Evolutionary conservation across 2,329 filamentous ascomycete genomes (phyloP).

Genomic region (Zasmidium angulare): DNA sequence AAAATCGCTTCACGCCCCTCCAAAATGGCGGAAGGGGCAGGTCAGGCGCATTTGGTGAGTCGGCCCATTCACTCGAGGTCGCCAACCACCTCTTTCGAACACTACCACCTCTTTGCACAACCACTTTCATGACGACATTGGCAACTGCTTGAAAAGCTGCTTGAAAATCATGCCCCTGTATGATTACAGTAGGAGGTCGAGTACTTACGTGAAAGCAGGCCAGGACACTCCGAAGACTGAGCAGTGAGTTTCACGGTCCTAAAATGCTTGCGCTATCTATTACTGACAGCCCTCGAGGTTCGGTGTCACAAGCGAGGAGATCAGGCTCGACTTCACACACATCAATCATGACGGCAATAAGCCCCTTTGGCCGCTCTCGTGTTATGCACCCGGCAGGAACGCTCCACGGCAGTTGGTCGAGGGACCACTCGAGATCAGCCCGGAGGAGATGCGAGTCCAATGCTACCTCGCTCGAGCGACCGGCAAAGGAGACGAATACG

Average conservation of each 20-base stretch:
- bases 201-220: background rate
- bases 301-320: conserved; percentile 57
- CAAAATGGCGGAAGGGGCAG: conserved; percentile 28
- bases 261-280: background rate
- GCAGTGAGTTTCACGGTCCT: background rate
- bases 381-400: conserved; percentile 76
- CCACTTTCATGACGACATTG: too few species aligned
- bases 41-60: conserved; percentile 24
- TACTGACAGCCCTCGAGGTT: conserved; percentile 39
- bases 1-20: conserved; percentile 61
- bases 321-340: conserved; percentile 44
- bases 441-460: conserved; percentile 76
- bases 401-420: conserved; percentile 82
- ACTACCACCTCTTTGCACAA: background rate
- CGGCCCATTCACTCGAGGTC: background rate
- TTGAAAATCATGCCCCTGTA: background rate
- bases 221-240: background rate
- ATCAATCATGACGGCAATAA: conserved; percentile 66
- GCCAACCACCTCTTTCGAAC: background rate
- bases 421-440: conserved; percentile 78
- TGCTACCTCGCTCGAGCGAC: conserved; percentile 66
- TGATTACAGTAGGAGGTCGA: background rate
- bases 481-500: conserved; percentile 56
- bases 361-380: conserved; percentile 82
- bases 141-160: too few species aligned